Percentiles rank a stretch among this genome's conserved stretches.
Conservation (phyloP, 768 basidiomycete genomes). For the Cytidiella melzeri region DNA sequence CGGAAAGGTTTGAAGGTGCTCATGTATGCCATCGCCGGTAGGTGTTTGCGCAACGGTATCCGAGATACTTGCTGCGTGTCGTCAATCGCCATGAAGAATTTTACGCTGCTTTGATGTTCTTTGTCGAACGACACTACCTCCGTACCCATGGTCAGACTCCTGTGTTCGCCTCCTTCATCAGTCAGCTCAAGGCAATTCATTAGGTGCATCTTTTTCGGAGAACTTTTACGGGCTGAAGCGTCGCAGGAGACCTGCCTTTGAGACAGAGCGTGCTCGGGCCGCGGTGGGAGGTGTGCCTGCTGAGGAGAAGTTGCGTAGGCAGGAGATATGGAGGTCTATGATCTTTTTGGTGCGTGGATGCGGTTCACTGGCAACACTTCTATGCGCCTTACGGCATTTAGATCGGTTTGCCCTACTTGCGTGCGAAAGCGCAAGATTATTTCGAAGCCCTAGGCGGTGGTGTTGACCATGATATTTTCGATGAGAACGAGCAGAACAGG, state of each 20-base stretch:
- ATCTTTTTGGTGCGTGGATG: constrained; percentile 61
- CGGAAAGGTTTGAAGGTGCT: too few relatives aligned
- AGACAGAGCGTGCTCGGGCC: constrained; percentile 57
- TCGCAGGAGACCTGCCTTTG: constrained; percentile 62
- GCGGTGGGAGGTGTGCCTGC: constrained; percentile 61
- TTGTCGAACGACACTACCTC: constrained; percentile 90
- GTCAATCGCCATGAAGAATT: constrained; percentile 97
- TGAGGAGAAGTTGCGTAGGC: constrained; percentile 58
- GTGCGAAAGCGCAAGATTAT: constrained; percentile 85
- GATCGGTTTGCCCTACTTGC: constrained; percentile 86
- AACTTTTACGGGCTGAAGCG: constrained; percentile 94
- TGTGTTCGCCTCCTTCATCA: too few relatives aligned
- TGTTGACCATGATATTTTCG: constrained; percentile 55
- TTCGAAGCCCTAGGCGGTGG: constrained; percentile 89
- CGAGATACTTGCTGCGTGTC: constrained; percentile 83
- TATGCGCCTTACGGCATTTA: constrained; percentile 21
- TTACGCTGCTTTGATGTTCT: constrained; percentile 82
- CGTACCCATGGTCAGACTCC: constrained; percentile 76
- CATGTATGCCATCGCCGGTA: constrained; percentile 27
- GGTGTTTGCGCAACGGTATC: constrained; percentile 94
- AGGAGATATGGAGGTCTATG: constrained; percentile 73
- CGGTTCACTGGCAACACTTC: constrained; percentile 8
- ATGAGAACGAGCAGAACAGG: constrained; percentile 42
- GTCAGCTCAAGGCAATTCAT: too few relatives aligned
- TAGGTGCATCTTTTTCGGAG: constrained; percentile 92